Evolutionary conservation across 495 filamentous ascomycete genomes (phyloP), one percentile per base, ranked within the genome.

Genomic region (Penicillium arizonense): DNA sequence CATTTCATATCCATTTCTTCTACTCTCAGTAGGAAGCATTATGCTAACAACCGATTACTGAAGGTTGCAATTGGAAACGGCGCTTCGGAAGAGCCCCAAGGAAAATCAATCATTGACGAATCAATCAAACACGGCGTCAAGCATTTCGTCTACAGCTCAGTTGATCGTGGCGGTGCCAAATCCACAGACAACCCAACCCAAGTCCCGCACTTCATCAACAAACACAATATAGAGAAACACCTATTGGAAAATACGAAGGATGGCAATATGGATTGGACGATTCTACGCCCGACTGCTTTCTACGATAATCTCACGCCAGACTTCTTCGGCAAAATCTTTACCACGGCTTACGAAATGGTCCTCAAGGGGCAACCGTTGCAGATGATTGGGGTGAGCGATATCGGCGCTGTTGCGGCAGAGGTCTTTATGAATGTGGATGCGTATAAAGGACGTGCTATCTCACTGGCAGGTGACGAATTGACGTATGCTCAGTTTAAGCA

Each of bases 131-230:
- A 78, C 13, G 75, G 77, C 14, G 82, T 90, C 48, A 71, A 75
- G 40, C 76, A 81, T 59, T 84, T 89, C 64, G 79, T 89, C 18
- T 87, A 87, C 67, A 75, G 70, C 20, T 85, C 81, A 28, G 85
- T 88, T 9, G 87, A 89, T 55, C 83, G 86, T 16, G 84, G 84
- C 44, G 86, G 84, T 37, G 76, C 82, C 24, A 66, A 67, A 33
- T 82, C 76, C 44, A 77, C 74, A 57, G 56, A 71, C 12, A 84
- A 79, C 53, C 76, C 81, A 10, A 88, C 87, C 2, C 55, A 73
- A 3, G 66, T 88, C 44, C 78, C 79, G 40, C 86, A 89, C 62
- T 90, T 88, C 65, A 59, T 69, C 44, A 64, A 58, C 64, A 90
- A 90, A 68, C 79, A 87, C 57, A 64, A 82, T 26, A 79, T 89